phyloP scores from a whole-genome alignment of 2,329 filamentous ascomycete genomes.

The Diaporthe destruens region DNA sequence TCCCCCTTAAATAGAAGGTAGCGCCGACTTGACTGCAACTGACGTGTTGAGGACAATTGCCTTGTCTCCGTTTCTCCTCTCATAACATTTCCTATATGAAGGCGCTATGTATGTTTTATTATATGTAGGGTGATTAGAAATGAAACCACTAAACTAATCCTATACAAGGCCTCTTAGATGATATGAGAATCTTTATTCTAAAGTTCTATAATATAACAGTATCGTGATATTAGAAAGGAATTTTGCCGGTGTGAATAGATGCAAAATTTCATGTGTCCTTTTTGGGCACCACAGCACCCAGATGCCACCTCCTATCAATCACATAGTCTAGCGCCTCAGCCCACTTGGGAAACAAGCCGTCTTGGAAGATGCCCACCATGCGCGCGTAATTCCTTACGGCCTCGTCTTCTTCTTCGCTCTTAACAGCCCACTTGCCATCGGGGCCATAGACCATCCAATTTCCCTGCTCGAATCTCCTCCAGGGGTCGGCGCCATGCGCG shows the following conservation, averaged over 20 bases:
- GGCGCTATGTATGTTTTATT: too few species aligned
- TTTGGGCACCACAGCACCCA: slow-evolving; percentile 6
- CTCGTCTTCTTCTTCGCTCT: background rate
- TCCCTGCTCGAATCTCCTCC: background rate
- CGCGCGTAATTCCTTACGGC: slow-evolving; percentile 13
- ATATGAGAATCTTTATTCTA: too few species aligned
- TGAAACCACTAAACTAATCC: too few species aligned
- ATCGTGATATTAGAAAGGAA: too few species aligned
- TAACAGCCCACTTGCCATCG: background rate
- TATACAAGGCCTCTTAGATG: too few species aligned
- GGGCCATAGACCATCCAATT: slow-evolving; percentile 24
- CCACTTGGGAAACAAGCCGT: slow-evolving; percentile 20
- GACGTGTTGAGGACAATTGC: too few species aligned
- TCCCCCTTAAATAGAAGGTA: too few species aligned
- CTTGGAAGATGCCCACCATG: slow-evolving; percentile 21
- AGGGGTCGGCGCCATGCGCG: background rate
- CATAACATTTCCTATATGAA: too few species aligned
- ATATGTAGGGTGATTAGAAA: too few species aligned
- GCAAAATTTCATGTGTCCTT: background rate
- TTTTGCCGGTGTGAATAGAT: too few species aligned
- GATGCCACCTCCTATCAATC: slow-evolving; percentile 18
- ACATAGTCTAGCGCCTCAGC: slow-evolving; percentile 11
- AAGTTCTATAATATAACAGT: too few species aligned
- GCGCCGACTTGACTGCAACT: too few species aligned
- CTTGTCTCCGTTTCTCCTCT: background rate